phyloP scores from a whole-genome alignment of 345 rosid species.

The Hirschfeldia incana region DNA sequence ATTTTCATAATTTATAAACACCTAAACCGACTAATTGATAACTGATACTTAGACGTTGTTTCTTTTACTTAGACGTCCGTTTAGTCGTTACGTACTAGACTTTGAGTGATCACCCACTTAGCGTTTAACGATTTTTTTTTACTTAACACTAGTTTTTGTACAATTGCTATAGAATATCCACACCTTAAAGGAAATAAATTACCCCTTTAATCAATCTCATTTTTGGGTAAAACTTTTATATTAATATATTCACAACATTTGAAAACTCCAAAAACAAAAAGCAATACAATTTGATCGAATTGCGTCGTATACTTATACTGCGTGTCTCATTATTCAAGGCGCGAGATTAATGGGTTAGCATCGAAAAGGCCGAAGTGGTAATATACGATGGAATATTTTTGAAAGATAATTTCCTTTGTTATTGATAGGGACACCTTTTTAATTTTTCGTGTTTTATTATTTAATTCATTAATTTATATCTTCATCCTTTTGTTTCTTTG shows the following conservation, averaged over 20 bases:
- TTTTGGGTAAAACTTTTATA: not conserved
- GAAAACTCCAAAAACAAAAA: not conserved
- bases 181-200: not conserved
- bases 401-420: constrained; percentile 43
- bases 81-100: too few species aligned
- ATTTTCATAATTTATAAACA: too few species aligned
- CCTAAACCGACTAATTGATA: too few species aligned
- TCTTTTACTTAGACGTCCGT: too few species aligned
- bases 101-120: too few species aligned
- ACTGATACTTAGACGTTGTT: too few species aligned
- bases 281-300: not conserved
- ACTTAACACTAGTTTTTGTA: not conserved
- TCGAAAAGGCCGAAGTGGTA: constrained; percentile 45
- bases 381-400: constrained; percentile 54
- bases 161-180: not conserved
- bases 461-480: constrained; percentile 20
- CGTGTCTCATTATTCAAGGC: constrained; percentile 27
- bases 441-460: constrained; percentile 19
- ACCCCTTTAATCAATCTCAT: not conserved
- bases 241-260: not conserved
- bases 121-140: too few species aligned
- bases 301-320: constrained; percentile 1
- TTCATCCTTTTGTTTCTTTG: constrained; percentile 26
- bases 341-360: constrained; percentile 52
- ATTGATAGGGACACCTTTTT: constrained; percentile 46